Percentiles rank a stretch among this genome's conserved stretches.
These are phyloP conservation scores for Exophiala lecanii-corni DNA, from an alignment of 2,329 filamentous ascomycete species.

Conservation along the genomic window DNA sequence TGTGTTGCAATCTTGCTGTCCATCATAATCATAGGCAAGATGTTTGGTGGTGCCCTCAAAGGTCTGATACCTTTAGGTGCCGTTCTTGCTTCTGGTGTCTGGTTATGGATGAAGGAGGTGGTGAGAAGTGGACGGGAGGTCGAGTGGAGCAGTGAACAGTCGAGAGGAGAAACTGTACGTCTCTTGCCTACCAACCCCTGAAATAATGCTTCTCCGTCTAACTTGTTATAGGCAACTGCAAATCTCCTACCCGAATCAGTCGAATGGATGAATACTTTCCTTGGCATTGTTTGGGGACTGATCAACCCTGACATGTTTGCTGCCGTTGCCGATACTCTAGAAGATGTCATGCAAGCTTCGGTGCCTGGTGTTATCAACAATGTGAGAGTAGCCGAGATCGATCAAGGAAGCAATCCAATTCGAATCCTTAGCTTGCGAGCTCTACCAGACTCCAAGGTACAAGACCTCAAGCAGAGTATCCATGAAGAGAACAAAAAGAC, in stretches of 20 bases:
- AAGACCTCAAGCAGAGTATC: slow-evolving; percentile 76
- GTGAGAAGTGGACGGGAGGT: slow-evolving; percentile 74
- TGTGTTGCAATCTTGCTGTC: slow-evolving; percentile 66
- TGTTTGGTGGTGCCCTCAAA: slow-evolving; percentile 72
- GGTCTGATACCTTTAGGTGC: slow-evolving; percentile 70
- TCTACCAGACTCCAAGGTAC: slow-evolving; percentile 74
- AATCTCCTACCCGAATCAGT: slow-evolving; percentile 92
- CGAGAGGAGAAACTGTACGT: slow-evolving; percentile 69
- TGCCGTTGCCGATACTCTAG: slow-evolving; percentile 84
- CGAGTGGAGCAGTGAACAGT: slow-evolving; percentile 85
- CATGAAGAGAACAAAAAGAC: slow-evolving; percentile 72
- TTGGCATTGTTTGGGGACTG: slow-evolving; percentile 81
- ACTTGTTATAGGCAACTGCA: slow-evolving; percentile 57
- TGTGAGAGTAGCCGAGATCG: slow-evolving; percentile 90
- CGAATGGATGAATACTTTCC: slow-evolving; percentile 90
- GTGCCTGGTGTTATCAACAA: slow-evolving; percentile 89
- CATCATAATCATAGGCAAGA: slow-evolving; percentile 71
- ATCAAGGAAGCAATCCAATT: slow-evolving; percentile 85
- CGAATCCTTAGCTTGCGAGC: slow-evolving; percentile 82
- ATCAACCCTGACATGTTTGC: slow-evolving; percentile 94
- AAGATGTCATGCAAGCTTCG: slow-evolving; percentile 95
- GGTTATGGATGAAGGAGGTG: slow-evolving; percentile 84
- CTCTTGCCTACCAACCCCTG: background rate
- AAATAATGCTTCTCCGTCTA: background rate
- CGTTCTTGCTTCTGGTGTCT: slow-evolving; percentile 72